Evolutionary conservation across 78 protist species (phyloP).

Genomic region (Speleostelium caveatum): DNA sequence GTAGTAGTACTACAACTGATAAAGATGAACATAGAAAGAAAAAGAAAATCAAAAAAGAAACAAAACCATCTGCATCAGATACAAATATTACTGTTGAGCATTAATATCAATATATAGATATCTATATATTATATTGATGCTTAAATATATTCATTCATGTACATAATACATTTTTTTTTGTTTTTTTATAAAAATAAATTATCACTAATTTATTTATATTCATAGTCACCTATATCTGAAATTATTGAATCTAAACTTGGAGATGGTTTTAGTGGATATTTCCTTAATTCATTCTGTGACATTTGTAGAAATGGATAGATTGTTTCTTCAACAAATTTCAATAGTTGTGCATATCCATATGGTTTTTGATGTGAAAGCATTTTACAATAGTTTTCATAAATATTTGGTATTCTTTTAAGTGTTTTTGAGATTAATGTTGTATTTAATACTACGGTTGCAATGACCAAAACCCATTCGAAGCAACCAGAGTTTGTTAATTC

Average conservation of each 20-base stretch:
- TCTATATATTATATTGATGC: not conserved
- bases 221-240: not conserved
- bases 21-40: not conserved
- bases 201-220: no score
- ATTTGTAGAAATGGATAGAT: constrained; percentile 43
- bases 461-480: constrained; percentile 72
- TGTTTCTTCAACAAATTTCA: constrained; percentile 62
- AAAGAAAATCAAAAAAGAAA: not conserved
- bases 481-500: constrained; percentile 77
- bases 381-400: constrained; percentile 73
- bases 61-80: not conserved
- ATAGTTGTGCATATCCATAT: constrained; percentile 32
- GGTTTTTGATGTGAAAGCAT: constrained; percentile 74
- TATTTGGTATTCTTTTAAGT: constrained; percentile 45
- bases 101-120: no score
- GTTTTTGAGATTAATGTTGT: constrained; percentile 46
- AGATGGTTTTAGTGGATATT: not conserved
- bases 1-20: not conserved
- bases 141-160: not conserved
- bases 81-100: not conserved
- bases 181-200: no score
- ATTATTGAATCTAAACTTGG: not conserved
- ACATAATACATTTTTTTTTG: no score
- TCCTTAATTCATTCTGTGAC: not conserved
- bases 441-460: constrained; percentile 71